Conservation (phyloP, 768 basidiomycete species). For the Roridomyces roridus region DNA sequence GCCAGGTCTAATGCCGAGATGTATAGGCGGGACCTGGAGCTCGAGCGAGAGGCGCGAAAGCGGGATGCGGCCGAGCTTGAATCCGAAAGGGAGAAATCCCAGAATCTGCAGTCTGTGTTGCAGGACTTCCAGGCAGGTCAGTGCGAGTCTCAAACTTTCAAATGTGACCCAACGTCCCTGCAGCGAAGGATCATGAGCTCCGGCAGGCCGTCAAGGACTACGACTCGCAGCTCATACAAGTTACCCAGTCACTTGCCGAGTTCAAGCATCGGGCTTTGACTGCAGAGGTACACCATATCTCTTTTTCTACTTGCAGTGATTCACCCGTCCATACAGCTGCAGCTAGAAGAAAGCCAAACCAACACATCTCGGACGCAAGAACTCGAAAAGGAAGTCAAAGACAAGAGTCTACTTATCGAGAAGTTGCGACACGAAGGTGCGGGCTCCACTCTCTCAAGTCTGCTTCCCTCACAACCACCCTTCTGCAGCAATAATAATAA, state of each 20-base stretch:
- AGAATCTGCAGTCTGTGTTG: slow-evolving; percentile 89
- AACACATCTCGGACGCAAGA: slow-evolving; percentile 71
- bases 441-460: slow-evolving; percentile 19
- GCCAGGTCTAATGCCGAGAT: slow-evolving; percentile 60
- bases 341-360: slow-evolving; percentile 74
- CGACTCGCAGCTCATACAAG: slow-evolving; percentile 71
- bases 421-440: slow-evolving; percentile 94
- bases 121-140: slow-evolving; percentile 94
- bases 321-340: slow-evolving; percentile 55
- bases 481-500: slow-evolving; percentile 86
- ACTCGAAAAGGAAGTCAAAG: slow-evolving; percentile 90
- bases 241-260: slow-evolving; percentile 83
- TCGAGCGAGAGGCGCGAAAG: slow-evolving; percentile 65
- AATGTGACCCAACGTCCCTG: slow-evolving; percentile 9
- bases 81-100: slow-evolving; percentile 72
- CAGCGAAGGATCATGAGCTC: slow-evolving; percentile 93
- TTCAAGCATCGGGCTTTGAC: slow-evolving; percentile 87
- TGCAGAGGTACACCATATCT: slow-evolving; percentile 69
- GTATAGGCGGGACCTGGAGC: slow-evolving; percentile 68
- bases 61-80: slow-evolving; percentile 64
- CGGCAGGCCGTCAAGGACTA: slow-evolving; percentile 83
- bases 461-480: slow-evolving; percentile 4
- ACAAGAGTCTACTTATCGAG: slow-evolving; percentile 93
- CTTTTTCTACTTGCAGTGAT: background rate
- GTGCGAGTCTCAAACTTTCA: slow-evolving; percentile 31